Base-by-base conservation (phyloP, 2,329 filamentous ascomycete genomes). In the Paraconiothyrium brasiliense region DNA sequence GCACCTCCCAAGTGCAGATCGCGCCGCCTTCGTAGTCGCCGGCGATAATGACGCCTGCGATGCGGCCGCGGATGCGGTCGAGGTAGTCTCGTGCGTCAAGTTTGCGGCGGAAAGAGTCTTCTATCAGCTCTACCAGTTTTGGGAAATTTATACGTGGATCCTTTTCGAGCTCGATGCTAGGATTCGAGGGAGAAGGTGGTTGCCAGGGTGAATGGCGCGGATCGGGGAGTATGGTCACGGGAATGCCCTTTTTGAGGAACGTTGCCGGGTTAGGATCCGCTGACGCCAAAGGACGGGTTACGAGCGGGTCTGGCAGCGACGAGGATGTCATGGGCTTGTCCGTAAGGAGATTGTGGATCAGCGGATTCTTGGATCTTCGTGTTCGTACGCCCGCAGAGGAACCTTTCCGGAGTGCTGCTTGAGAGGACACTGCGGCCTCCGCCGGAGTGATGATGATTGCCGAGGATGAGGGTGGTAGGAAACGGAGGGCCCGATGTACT, bases 11-110 rank as follows among this genome's bases (percentile, higher is more conserved):
- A 0, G 95, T 99, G 22, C 98, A 82, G 48, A 99, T 91, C 1
- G 95, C 95, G 1, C 93, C 94, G 56, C 95, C 95, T 83, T 99
- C 95, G 78, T 99, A 99, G 73, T 97, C 92, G 7, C 95, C 95
- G 0, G 94, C 95, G 54, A 99, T 92, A 66, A 99, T 97, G 58
- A 99, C 84, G 2, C 94, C 95, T 0, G 95, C 95, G 13, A 98
- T 85, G 34, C 90, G 91, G 57, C 90, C 85, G 55, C 91, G 86
- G 57, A 98, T 89, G n/a, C 95, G 89, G 16, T 85, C 79, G 14
- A 99, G 83, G 74, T 98, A 99, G 76, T 94, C 87, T 24, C 90
- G 82, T 0, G 94, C 88, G 73, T 99, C 92, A 2, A 99, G 86
- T 73, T 91, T 91, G 44, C 94, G 87, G 60, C 89, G 87, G 76